Conservation (phyloP, 2,329 filamentous ascomycete genomes). For the Triangularia verruculosa region DNA sequence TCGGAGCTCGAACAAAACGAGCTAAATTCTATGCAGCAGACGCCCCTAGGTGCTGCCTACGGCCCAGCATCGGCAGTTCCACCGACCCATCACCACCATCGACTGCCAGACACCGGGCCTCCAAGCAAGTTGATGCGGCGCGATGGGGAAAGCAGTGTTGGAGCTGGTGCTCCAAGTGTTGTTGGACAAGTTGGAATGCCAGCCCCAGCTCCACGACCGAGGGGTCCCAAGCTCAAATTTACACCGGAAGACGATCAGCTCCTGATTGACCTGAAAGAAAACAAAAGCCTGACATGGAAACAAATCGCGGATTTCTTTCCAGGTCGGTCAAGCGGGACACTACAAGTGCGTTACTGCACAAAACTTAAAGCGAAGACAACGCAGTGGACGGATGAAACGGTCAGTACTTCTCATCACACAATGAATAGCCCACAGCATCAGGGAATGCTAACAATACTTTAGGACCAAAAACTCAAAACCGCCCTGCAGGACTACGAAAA, state of each 20-base stretch:
- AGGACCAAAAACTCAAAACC: constrained; percentile 75
- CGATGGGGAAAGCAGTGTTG: constrained; percentile 43
- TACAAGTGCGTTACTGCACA: constrained; percentile 93
- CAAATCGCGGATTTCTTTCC: constrained; percentile 97
- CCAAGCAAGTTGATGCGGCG: constrained; percentile 66
- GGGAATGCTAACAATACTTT: constrained; percentile 10
- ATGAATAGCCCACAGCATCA: constrained; percentile 9
- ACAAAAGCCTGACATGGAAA: constrained; percentile 93
- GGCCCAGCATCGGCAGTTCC: constrained; percentile 45
- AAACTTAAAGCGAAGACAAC: constrained; percentile 93
- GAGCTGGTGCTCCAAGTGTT: constrained; percentile 71
- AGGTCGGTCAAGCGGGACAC: constrained; percentile 80
- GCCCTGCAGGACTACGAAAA: constrained; percentile 83
- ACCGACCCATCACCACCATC: constrained; percentile 75
- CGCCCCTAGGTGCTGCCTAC: constrained; percentile 51
- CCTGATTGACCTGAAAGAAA: constrained; percentile 87
- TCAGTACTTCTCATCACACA: constrained; percentile 44
- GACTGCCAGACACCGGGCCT: constrained; percentile 69
- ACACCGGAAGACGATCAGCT: constrained; percentile 87
- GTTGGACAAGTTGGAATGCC: constrained; percentile 89
- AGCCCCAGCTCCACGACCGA: constrained; percentile 71
- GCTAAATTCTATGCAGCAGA: constrained; percentile 54
- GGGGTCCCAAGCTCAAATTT: constrained; percentile 89
- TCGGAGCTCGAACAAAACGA: constrained; percentile 53
- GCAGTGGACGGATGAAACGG: constrained; percentile 90